phyloP scores from a whole-genome alignment of 2,329 filamentous ascomycete genomes.

The Botrytis byssoidea region DNA sequence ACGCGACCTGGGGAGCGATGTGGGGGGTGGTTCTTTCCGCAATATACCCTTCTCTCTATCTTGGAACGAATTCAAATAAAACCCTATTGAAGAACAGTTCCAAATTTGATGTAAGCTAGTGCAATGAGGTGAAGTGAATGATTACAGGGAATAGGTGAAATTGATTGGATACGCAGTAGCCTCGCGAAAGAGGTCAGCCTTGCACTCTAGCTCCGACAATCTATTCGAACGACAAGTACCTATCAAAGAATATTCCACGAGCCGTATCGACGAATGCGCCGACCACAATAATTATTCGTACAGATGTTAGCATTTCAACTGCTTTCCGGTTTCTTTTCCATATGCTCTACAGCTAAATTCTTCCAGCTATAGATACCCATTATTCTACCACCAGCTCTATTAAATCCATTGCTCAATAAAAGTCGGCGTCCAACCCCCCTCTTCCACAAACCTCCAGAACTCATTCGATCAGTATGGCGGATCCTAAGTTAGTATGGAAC shows the following conservation, averaged over 20 bases:
- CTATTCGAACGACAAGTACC: neutral
- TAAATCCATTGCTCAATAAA: neutral
- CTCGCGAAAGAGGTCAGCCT: constrained; percentile 9
- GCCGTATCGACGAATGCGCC: neutral
- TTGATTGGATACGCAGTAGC: neutral
- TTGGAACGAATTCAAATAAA: neutral
- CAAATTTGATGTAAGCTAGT: neutral
- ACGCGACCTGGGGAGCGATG: neutral
- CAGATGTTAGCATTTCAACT: neutral
- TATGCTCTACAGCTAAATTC: neutral
- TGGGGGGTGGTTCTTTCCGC: neutral
- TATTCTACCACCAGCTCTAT: neutral
- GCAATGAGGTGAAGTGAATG: neutral
- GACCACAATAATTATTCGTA: neutral
- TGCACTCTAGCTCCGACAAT: constrained; percentile 1
- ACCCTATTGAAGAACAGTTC: neutral
- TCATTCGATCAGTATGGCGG: constrained; percentile 26
- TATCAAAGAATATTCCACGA: constrained; percentile 1
- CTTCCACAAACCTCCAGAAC: neutral
- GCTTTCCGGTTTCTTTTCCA: neutral
- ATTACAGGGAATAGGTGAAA: neutral
- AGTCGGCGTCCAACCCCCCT: neutral
- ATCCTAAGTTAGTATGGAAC: constrained; percentile 73
- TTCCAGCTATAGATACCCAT: neutral
- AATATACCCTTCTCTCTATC: no score